phyloP scores from a whole-genome alignment of 2,329 filamentous ascomycete species.

The Paecilomyces niveus region DNA sequence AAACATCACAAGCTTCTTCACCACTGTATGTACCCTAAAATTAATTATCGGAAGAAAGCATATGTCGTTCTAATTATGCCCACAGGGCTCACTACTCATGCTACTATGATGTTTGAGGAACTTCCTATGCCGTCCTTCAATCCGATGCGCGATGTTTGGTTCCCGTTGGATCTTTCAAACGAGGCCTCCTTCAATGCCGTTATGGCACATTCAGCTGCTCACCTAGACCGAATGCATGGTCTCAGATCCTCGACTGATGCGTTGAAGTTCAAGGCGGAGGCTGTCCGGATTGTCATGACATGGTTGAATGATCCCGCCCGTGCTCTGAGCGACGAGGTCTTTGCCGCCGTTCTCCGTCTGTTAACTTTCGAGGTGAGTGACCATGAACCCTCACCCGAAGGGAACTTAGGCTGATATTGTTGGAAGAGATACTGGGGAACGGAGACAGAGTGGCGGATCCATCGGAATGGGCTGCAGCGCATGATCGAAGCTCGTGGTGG shows the following conservation, averaged over 20 bases:
- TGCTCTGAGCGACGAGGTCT: constrained; percentile 27
- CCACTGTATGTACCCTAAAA: constrained; percentile 23
- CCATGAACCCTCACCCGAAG: neutral
- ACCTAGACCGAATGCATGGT: constrained; percentile 28
- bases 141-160: constrained; percentile 35
- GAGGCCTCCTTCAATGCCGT: constrained; percentile 35
- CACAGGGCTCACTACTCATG: constrained; percentile 23
- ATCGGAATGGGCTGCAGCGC: constrained; percentile 21
- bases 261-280: constrained; percentile 26
- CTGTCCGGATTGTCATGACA: constrained; percentile 25
- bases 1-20: constrained; percentile 30
- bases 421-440: constrained; percentile 26
- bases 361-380: constrained; percentile 25
- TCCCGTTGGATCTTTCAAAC: constrained; percentile 35
- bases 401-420: neutral
- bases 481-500: constrained; percentile 30
- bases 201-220: constrained; percentile 36
- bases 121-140: constrained; percentile 23
- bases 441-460: constrained; percentile 24
- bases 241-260: constrained; percentile 16
- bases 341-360: constrained; percentile 24
- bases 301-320: constrained; percentile 23
- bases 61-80: neutral
- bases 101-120: constrained; percentile 27
- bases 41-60: neutral